Conservation (phyloP, 768 basidiomycete genomes). For the Russula foetens region DNA sequence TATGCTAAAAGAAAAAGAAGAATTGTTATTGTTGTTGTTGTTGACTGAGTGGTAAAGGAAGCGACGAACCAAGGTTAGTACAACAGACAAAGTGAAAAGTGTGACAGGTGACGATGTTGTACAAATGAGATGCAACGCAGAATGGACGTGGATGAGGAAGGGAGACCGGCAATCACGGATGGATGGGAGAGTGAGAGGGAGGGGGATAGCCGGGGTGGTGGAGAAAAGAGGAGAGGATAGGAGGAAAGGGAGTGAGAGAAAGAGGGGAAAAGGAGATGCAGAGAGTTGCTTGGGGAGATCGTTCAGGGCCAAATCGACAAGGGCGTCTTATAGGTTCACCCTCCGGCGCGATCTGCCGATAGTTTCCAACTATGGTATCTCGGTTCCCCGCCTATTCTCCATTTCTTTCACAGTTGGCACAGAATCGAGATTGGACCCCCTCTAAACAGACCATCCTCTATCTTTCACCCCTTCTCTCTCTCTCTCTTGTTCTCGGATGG, state of each 20-base stretch:
- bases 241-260: conserved; percentile 16
- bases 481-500: background rate
- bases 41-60: conserved; percentile 2
- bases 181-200: conserved; percentile 18
- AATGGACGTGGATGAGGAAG: background rate
- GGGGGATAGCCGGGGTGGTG: conserved; percentile 2
- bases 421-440: conserved; percentile 1
- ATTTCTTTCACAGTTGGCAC: conserved; percentile 7
- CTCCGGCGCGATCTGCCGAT: conserved; percentile 12
- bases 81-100: conserved; percentile 26
- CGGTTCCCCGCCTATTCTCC: conserved; percentile 20
- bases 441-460: background rate
- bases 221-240: conserved; percentile 20
- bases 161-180: conserved; percentile 27
- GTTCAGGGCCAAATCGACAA: background rate
- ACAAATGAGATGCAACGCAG: conserved; percentile 16
- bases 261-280: conserved; percentile 16
- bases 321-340: conserved; percentile 5
- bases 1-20: conserved; percentile 4
- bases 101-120: conserved; percentile 33
- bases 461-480: background rate
- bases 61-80: conserved; percentile 22
- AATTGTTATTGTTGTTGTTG: conserved; percentile 3
- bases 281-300: conserved; percentile 11
- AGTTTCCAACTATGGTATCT: conserved; percentile 8